Percentiles rank a stretch among this genome's conserved stretches.
phyloP scores from a whole-genome alignment of 495 filamentous ascomycete genomes.

The Xylaria scruposa region DNA sequence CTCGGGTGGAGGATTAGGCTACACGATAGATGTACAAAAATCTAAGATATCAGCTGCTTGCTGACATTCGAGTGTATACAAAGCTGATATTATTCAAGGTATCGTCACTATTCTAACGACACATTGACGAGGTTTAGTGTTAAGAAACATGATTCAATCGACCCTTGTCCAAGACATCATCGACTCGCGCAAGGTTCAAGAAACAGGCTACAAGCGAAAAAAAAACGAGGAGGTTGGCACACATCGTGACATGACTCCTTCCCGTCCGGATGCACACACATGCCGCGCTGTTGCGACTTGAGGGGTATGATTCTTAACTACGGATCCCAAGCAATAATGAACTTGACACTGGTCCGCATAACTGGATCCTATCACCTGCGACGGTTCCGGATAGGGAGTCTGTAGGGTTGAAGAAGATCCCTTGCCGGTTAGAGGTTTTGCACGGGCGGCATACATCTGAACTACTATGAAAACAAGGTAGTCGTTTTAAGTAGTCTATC shows the following conservation, averaged over 20 bases:
- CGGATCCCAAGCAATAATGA: neutral
- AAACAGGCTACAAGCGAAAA: neutral
- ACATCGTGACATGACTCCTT: neutral
- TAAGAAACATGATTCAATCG: neutral
- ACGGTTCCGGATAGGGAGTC: conserved; percentile 8
- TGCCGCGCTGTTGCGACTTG: conserved; percentile 15
- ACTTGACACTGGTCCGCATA: conserved; percentile 3
- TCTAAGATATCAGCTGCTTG: neutral
- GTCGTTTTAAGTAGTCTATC: conserved; percentile 8
- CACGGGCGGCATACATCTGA: neutral
- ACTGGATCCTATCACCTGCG: conserved; percentile 17
- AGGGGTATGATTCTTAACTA: conserved; percentile 3
- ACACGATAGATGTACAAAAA: neutral
- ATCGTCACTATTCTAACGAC: neutral
- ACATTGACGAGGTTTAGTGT: neutral
- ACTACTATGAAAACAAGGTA: conserved; percentile 2
- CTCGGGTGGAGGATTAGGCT: no score
- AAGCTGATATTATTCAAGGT: neutral
- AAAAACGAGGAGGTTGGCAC: neutral
- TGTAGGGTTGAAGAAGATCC: conserved; percentile 3
- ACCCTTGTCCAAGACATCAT: neutral
- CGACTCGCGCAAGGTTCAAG: neutral
- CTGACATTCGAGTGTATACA: neutral
- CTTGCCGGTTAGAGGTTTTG: conserved; percentile 11
- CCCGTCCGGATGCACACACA: conserved; percentile 8